Base-by-base conservation (phyloP, 805 yeast genomes). In the Barnettozyma populi region DNA sequence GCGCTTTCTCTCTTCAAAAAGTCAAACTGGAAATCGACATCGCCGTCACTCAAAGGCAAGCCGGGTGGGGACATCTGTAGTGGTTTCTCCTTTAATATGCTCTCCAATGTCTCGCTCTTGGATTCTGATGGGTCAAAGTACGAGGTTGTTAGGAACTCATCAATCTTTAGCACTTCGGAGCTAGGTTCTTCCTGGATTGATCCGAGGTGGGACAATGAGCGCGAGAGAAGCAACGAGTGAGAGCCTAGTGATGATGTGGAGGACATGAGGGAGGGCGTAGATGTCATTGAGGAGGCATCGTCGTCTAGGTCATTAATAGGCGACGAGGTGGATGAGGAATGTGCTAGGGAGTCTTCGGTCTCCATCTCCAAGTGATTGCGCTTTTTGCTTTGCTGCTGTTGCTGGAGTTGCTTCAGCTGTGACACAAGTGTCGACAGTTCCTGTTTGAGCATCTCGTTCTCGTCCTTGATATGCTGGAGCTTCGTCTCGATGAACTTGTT, bases 381-480 rank as follows among this genome's bases (percentile, higher is more conserved):
- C 48, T 55, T 57, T 53, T 59, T 59, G 35, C 52, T 31, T 23
- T 44, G 42, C 35, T 47, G 43, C 19, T 43, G 42, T 14, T 49
- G 41, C 5, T 70, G 65, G 35, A 73, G 49, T 16, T 57, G 50
- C 50, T 73, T 73, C 56, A 74, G 60, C 51, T 71, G 74, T 10
- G 72, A 63, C 4, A 74, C 78, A 7, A 74, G 60, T 47, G 67
- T 70, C 11, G 74, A 70, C 7, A 74, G 69, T 52, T 74, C 74
- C 32, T 67, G 51, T 57, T 73, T 74, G 37, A 74, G 53, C 39
- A 62, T 62, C 50, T 70, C 68, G 52, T 74, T 74, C 49, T 74
- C 79, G 50, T 72, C 72, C 48, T 71, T 72, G 43, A 73, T 68
- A 42, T 67, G 66, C 41, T 66, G 49, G n/a, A 74, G 64, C 19